These are phyloP conservation scores for Penicillium mononematosum DNA, from an alignment of 495 filamentous ascomycete genomes.

Conservation along the genomic window DNA sequence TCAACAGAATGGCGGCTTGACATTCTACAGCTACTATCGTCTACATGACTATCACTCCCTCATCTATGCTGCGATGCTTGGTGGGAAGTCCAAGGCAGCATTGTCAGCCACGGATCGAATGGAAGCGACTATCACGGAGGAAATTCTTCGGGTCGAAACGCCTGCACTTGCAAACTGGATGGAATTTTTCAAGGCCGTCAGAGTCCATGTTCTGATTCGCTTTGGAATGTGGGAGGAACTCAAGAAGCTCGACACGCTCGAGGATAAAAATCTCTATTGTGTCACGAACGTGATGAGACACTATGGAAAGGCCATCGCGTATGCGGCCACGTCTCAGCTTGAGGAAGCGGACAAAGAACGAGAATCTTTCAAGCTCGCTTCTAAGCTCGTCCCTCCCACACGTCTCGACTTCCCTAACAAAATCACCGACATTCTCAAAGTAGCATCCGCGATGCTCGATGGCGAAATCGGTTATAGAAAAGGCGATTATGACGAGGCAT, in stretches of 20 bases:
- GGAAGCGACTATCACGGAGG: constrained; percentile 53
- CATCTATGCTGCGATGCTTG: constrained; percentile 66
- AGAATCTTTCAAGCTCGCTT: constrained; percentile 42
- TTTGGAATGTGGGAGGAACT: constrained; percentile 62
- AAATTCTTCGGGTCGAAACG: constrained; percentile 52
- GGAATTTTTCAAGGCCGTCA: constrained; percentile 60
- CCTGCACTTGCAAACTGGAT: constrained; percentile 67
- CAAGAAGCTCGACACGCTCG: constrained; percentile 41
- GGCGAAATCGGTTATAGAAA: constrained; percentile 62
- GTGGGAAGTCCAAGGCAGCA: constrained; percentile 51
- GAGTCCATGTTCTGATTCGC: constrained; percentile 59
- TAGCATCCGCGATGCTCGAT: constrained; percentile 59
- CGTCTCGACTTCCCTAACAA: constrained; percentile 55
- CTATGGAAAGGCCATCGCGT: constrained; percentile 59
- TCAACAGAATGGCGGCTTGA: constrained; percentile 43
- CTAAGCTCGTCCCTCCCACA: constrained; percentile 46
- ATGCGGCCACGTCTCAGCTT: constrained; percentile 48
- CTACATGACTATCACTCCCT: constrained; percentile 61
- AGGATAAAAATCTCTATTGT: constrained; percentile 53
- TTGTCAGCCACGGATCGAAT: constrained; percentile 50
- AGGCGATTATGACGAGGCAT: constrained; percentile 51
- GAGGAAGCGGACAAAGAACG: constrained; percentile 45
- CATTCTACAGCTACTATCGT: constrained; percentile 64
- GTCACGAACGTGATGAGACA: constrained; percentile 56
- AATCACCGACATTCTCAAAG: constrained; percentile 51